These are phyloP conservation scores for Vachellia pachyceras DNA, from an alignment of 306 rosid species.

Conservation along the genomic window DNA sequence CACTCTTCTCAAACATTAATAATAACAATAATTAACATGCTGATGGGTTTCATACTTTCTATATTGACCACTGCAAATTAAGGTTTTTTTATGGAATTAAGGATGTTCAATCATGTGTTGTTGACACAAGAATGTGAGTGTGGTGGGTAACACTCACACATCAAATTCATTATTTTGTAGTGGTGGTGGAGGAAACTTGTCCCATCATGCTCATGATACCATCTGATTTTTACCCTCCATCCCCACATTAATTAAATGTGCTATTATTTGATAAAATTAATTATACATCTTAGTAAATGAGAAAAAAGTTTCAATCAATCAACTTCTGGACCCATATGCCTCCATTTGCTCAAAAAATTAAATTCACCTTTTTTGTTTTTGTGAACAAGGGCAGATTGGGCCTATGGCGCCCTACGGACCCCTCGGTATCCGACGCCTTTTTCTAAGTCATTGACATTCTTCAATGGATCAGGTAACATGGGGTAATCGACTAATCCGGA, in stretches of 20 bases:
- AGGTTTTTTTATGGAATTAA: not conserved
- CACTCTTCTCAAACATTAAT: not conserved
- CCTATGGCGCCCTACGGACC: no score
- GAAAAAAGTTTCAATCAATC: not conserved
- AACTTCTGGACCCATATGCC: not conserved
- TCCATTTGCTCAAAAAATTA: not conserved
- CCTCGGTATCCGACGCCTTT: no score
- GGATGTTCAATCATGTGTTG: not conserved
- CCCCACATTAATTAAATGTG: not conserved
- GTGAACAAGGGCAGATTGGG: no score
- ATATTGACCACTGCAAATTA: not conserved
- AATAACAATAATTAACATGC: not conserved
- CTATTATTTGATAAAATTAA: not conserved
- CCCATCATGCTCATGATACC: not conserved
- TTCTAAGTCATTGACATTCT: no score
- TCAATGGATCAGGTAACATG: no score
- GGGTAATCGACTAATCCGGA: no score
- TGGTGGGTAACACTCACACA: slow-evolving; percentile 40
- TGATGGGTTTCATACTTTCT: not conserved
- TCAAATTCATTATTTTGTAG: slow-evolving; percentile 25
- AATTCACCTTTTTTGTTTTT: no score
- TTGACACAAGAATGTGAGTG: not conserved
- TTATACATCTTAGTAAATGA: not conserved
- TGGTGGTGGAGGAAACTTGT: slow-evolving; percentile 16
- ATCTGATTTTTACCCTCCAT: not conserved